These are phyloP conservation scores for Musa beccarii DNA, from an alignment of 176 grass and related monocot genomes.

Conservation along the genomic window DNA sequence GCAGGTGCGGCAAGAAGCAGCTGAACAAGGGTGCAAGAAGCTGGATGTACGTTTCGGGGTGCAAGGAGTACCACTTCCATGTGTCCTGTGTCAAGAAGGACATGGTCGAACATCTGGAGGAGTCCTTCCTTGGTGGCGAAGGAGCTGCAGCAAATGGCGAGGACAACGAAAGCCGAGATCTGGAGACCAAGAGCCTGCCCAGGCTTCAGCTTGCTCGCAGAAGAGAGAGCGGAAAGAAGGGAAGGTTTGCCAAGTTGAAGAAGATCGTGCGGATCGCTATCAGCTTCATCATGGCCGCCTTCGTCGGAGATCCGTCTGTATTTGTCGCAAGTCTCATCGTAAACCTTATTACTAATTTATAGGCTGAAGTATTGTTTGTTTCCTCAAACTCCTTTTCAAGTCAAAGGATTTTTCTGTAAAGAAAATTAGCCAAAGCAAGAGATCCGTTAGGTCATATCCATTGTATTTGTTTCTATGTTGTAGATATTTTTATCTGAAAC, in stretches of 20 bases:
- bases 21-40: neutral
- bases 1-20: neutral
- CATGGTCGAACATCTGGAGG: no score
- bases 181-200: neutral
- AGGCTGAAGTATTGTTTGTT: no score
- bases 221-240: neutral
- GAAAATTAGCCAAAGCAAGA: no score
- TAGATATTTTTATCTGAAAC: no score
- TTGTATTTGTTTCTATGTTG: no score
- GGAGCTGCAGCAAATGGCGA: neutral
- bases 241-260: neutral
- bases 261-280: neutral
- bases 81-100: neutral
- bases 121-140: no score
- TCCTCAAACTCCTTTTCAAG: no score
- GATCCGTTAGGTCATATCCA: no score
- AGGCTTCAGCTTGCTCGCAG: neutral
- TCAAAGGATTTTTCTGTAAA: no score
- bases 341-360: no score
- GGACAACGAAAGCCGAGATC: neutral
- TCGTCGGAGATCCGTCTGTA: neutral
- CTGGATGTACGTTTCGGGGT: neutral
- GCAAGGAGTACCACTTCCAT: slow-evolving; percentile 2
- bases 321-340: neutral
- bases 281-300: neutral